phyloP scores from a whole-genome alignment of 371 early-diverging fungal species.

The Mortierella sp. region DNA sequence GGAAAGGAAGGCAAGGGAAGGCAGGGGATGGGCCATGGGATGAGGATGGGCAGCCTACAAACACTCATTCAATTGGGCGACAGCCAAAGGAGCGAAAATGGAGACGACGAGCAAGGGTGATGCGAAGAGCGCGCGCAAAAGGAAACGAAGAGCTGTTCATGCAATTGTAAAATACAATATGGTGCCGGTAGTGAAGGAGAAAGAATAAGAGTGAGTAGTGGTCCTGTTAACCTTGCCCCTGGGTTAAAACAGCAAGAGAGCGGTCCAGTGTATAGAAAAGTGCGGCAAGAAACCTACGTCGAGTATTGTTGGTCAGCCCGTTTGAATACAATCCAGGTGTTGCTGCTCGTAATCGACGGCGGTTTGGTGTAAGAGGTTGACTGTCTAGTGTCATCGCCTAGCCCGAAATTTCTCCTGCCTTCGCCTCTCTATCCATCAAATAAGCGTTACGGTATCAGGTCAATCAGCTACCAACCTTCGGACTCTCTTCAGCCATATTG shows the following conservation, averaged over 20 bases:
- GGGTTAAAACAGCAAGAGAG: background rate
- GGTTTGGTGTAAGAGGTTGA: too few species aligned
- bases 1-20: background rate
- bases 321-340: background rate
- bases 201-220: background rate
- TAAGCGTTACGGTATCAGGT: background rate
- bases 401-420: background rate
- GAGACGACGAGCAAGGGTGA: too few species aligned
- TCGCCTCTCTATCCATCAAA: background rate
- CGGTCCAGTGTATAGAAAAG: too few species aligned
- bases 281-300: background rate
- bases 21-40: too few species aligned
- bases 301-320: background rate
- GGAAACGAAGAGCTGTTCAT: too few species aligned
- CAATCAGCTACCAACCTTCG: background rate
- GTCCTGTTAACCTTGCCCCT: background rate
- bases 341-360: background rate
- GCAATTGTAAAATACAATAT: too few species aligned
- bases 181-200: background rate
- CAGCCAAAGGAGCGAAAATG: too few species aligned
- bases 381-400: too few species aligned
- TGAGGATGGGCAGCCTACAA: too few species aligned
- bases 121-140: too few species aligned
- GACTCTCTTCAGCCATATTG: background rate
- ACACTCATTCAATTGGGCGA: background rate